Percentiles rank a stretch among this genome's conserved stretches.
Evolutionary conservation across 179 eudicot species (phyloP).

Genomic region (Silene vulgaris): DNA sequence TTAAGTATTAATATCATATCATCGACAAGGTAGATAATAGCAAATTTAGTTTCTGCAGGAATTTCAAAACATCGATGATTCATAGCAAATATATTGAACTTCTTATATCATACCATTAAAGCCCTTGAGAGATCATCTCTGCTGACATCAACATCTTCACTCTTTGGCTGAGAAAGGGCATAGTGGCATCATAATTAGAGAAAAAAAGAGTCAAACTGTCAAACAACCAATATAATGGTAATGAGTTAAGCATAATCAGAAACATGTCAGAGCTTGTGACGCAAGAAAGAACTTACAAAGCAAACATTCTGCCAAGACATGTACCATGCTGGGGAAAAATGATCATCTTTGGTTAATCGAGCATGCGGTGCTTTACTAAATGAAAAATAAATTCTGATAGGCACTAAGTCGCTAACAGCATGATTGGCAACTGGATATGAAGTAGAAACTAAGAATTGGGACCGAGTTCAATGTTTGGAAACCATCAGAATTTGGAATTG

Average conservation of each 20-base stretch:
- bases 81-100: constrained; percentile 9
- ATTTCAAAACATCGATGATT: neutral
- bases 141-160: constrained; percentile 66
- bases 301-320: neutral
- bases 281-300: neutral
- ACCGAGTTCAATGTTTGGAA: too few relatives aligned
- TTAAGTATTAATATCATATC: neutral
- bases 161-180: constrained; percentile 45
- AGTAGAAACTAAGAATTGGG: too few relatives aligned
- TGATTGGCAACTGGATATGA: too few relatives aligned
- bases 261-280: neutral
- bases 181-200: neutral
- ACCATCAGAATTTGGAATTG: too few relatives aligned
- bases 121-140: constrained; percentile 82
- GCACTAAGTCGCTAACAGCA: neutral
- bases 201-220: neutral
- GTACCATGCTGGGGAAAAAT: neutral
- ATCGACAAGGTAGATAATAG: neutral
- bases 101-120: constrained; percentile 57
- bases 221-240: constrained; percentile 15
- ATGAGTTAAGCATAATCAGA: constrained; percentile 8
- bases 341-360: neutral
- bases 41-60: neutral
- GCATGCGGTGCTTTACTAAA: neutral
- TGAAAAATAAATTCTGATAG: neutral